Base-by-base conservation (phyloP, 345 rosid species). In the Acer saccharum region DNA sequence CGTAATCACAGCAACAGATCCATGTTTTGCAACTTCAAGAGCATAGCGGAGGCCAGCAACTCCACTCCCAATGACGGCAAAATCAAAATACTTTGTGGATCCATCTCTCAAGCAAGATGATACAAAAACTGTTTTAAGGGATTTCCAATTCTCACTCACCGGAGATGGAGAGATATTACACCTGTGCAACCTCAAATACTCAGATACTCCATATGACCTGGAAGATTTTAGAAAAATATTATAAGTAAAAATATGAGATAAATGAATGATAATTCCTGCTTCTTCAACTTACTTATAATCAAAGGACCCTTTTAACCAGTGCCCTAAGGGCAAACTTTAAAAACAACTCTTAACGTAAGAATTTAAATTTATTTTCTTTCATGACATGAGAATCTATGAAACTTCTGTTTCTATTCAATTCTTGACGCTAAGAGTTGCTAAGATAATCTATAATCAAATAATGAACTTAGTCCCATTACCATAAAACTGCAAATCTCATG, bases 21-120 rank as follows among this genome's bases (percentile, higher is more conserved):
- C 99, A 81, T 84, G 86, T 79, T 92, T 91, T 55, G 99, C 95
- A 81, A 95, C 98, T 80, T 95, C 98, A 69, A 95, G 92, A 54
- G 97, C 98, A 52, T 94, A 92, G 74, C 99, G 89, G 16, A 95
- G 93, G 71, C 99, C 99, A 21, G 99, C 99, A 78, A 96, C 88
- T 74, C 99, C 99, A 81, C 99, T 96, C 48, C 99, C 98, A 80
- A 96, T 92, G 60, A 96, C 92, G 43, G 89, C 83, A 86, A 92
- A 96, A 88, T 96, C 99, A 79, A 90, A 94, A 76, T 82, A 91
- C 80, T 87, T 94, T 43, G 94, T 87, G 69, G 94, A 86, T 69
- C 84, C 83, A 80, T 84, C 89, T 80, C 63, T 81, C 50, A 84
- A 71, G 76, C 76, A 78, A 60, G 85, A 84, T n/a, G 85, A 84